These are phyloP conservation scores for Carallia brachiata DNA, from an alignment of 345 rosid species.

Conservation along the genomic window DNA sequence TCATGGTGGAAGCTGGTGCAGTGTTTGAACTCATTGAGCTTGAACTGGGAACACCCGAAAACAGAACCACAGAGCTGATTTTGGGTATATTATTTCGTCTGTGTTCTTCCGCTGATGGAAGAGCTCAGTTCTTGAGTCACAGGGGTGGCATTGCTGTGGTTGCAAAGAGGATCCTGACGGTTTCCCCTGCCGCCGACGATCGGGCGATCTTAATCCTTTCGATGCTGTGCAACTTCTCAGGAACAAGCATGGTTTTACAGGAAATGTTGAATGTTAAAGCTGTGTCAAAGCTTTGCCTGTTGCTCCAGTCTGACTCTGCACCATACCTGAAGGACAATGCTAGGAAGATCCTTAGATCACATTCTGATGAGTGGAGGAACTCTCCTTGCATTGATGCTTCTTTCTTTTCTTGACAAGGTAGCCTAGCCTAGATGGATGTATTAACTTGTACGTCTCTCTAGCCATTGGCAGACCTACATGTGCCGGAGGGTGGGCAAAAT, in stretches of 20 bases:
- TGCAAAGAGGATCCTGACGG: slow-evolving; percentile 46
- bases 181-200: slow-evolving; percentile 51
- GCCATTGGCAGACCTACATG: too few relatives aligned
- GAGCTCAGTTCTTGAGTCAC: slow-evolving; percentile 57
- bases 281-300: slow-evolving; percentile 52
- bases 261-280: slow-evolving; percentile 61
- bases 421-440: too few relatives aligned
- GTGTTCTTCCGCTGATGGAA: slow-evolving; percentile 68
- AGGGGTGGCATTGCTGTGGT: slow-evolving; percentile 55
- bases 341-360: slow-evolving; percentile 45
- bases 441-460: too few relatives aligned
- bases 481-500: too few relatives aligned
- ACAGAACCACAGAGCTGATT: slow-evolving; percentile 52
- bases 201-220: slow-evolving; percentile 55
- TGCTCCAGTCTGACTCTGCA: slow-evolving; percentile 44
- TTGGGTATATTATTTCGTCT: slow-evolving; percentile 51
- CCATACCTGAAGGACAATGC: slow-evolving; percentile 51
- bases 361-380: slow-evolving; percentile 55
- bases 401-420: slow-evolving; percentile 30
- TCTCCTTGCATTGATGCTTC: slow-evolving; percentile 48
- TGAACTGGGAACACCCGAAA: slow-evolving; percentile 41
- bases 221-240: slow-evolving; percentile 44
- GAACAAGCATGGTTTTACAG: slow-evolving; percentile 36
- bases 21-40: slow-evolving; percentile 63
- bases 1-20: slow-evolving; percentile 55